Percentiles rank a stretch among this genome's conserved stretches.
phyloP scores from a whole-genome alignment of 2,329 filamentous ascomycete species.

The Verruconis gallopava region DNA sequence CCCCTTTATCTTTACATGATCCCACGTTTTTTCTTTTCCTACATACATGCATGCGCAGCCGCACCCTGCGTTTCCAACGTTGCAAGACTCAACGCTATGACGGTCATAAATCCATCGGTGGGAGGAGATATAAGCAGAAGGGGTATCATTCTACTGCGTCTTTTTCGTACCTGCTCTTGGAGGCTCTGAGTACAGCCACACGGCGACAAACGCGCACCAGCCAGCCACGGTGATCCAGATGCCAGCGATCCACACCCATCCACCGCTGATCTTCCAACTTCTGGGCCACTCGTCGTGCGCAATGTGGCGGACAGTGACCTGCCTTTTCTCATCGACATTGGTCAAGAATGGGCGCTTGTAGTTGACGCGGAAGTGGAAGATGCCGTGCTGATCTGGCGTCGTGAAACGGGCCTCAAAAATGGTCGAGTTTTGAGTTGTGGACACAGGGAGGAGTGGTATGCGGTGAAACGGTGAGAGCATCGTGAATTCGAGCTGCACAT shows the following conservation, averaged over 20 bases:
- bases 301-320: slow-evolving; percentile 89
- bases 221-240: slow-evolving; percentile 72
- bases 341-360: slow-evolving; percentile 92
- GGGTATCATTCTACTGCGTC: slow-evolving; percentile 28
- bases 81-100: background rate
- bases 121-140: too few species aligned
- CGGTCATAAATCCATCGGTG: too few species aligned
- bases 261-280: slow-evolving; percentile 77
- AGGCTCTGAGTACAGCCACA: slow-evolving; percentile 75
- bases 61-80: too few species aligned
- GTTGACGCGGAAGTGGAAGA: slow-evolving; percentile 96
- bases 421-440: slow-evolving; percentile 50
- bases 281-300: slow-evolving; percentile 94
- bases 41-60: too few species aligned
- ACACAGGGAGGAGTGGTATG: slow-evolving; percentile 49
- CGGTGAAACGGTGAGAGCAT: slow-evolving; percentile 98
- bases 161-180: slow-evolving; percentile 39
- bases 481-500: slow-evolving; percentile 87
- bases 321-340: slow-evolving; percentile 83
- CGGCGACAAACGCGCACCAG: slow-evolving; percentile 69
- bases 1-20: background rate
- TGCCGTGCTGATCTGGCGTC: slow-evolving; percentile 92
- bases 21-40: background rate
- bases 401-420: slow-evolving; percentile 65
- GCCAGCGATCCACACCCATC: slow-evolving; percentile 89